phyloP scores from a whole-genome alignment of 1,284 basidiomycete genomes.

The Puccinia triticina region DNA sequence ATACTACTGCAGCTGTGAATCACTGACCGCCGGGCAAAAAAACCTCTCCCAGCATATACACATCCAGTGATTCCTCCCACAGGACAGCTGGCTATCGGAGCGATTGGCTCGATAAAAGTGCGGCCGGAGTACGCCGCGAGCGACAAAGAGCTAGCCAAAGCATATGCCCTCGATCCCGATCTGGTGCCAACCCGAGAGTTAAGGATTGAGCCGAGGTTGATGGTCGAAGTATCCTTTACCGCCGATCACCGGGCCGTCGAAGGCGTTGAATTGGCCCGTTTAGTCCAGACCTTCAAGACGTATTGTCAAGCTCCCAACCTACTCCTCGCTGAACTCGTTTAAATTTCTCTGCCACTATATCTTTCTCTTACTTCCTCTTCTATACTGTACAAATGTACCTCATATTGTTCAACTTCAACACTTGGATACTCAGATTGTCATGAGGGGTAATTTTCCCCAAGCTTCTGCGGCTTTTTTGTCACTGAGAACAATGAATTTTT shows the following conservation, averaged over 20 bases:
- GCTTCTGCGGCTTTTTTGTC: too few species aligned
- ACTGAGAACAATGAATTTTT: too few species aligned
- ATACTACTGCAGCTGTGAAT: background rate
- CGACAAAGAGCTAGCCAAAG: conserved; percentile 8
- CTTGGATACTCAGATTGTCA: too few species aligned
- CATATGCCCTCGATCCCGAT: conserved; percentile 18
- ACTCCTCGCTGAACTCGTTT: conserved; percentile 65
- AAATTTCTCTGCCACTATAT: background rate
- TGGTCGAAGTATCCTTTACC: conserved; percentile 78
- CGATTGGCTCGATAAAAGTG: conserved; percentile 71
- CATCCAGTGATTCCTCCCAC: conserved; percentile 81
- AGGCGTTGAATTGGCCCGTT: conserved; percentile 86
- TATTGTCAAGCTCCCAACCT: conserved; percentile 80
- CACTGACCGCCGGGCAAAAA: background rate
- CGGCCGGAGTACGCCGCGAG: conserved; percentile 52
- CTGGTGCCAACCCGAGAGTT: conserved; percentile 63
- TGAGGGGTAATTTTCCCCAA: too few species aligned
- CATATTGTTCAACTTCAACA: too few species aligned
- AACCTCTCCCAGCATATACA: conserved; percentile 62
- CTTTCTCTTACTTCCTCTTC: too few species aligned
- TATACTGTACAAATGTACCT: too few species aligned
- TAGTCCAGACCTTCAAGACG: conserved; percentile 83
- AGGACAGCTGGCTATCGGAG: conserved; percentile 86
- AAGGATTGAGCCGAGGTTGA: conserved; percentile 66
- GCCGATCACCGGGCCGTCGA: conserved; percentile 90